Evolutionary conservation across 148 eudicot species (phyloP), one percentile per base, ranked within the genome.

Genomic region (Vaccinium darrowii): DNA sequence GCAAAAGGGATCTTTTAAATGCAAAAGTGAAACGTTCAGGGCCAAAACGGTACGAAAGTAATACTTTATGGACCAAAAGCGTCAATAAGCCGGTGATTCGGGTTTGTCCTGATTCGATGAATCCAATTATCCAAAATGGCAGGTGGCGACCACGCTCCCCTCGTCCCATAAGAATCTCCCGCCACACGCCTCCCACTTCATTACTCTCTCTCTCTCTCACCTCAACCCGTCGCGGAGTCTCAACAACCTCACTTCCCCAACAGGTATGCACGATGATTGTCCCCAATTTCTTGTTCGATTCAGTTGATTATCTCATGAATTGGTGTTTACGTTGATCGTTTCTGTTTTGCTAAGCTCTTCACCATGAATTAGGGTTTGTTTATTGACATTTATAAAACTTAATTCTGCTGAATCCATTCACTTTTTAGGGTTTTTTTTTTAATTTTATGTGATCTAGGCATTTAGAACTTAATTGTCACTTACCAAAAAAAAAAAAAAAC

Each of bases 141-240:
- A 53, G 72, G 51, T 86, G 88, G 13, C 82, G 19, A 13, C 80
- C 89, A 88, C 89, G 87, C 84, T 82, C 87, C 81, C 21, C 82
- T 4, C n/a, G 81, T 30, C 57, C 21, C 51, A 10, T 36, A 8
- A 69, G 50, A 36, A 56, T 73, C 86, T 81, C 85, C 85, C 76
- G 75, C 88, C 92, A 90, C 90, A 87, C 86, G 85, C 91, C 88
- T 25, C 82, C 79, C n/a, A 14, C 14, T 39, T 8, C 82, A 56
- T 81, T 73, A 51, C 84, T 81, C 81, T 49, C 60, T 60, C 53
- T n/a, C 52, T 58, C 75, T 57, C 63, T 27, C 19, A 60, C 73
- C 74, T 1, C 74, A 8, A 8, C 52, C 52, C 73, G 53, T 36
- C 53, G 83, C 72, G 18, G 72, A 39, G 54, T 47, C 8, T 30